A percentile compares a stretch with the other conserved stretches of the same genome.
These are phyloP conservation scores for Scheffersomyces cryptocercus DNA, from an alignment of 1,139 yeast species.

Conservation along the genomic window DNA sequence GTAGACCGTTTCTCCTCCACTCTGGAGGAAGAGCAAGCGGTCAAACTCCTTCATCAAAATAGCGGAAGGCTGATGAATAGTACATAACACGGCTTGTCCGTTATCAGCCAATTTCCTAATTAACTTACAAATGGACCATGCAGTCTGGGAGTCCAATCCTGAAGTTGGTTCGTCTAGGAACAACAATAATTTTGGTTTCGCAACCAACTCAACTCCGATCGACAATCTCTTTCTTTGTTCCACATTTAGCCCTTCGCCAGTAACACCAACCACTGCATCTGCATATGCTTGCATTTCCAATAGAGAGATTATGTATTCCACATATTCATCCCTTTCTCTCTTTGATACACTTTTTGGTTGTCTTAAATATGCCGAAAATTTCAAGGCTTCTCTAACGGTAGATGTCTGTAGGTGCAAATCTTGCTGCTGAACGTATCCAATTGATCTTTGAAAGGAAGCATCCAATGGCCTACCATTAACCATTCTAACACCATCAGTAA, in stretches of 20 bases:
- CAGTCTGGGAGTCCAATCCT: constrained; percentile 46
- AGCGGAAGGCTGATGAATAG: constrained; percentile 48
- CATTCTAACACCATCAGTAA: constrained; percentile 37
- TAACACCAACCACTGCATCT: constrained; percentile 41
- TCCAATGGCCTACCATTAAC: constrained; percentile 37
- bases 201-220: constrained; percentile 43
- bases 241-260: constrained; percentile 42
- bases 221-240: constrained; percentile 40
- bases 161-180: constrained; percentile 41
- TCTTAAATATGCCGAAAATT: constrained; percentile 38
- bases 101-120: constrained; percentile 44
- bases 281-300: constrained; percentile 38
- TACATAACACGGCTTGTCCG: constrained; percentile 46
- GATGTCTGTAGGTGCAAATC: constrained; percentile 39
- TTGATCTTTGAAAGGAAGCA: constrained; percentile 40
- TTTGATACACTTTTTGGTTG: constrained; percentile 30
- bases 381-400: constrained; percentile 42
- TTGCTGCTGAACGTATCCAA: constrained; percentile 45
- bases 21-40: constrained; percentile 38
- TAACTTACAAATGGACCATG: constrained; percentile 45
- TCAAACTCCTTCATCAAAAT: constrained; percentile 37
- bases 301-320: constrained; percentile 36
- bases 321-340: constrained; percentile 34
- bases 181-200: constrained; percentile 38
- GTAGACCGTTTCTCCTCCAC: constrained; percentile 70